Conservation (phyloP, 805 yeast species). For the Candida wancherniae region DNA sequence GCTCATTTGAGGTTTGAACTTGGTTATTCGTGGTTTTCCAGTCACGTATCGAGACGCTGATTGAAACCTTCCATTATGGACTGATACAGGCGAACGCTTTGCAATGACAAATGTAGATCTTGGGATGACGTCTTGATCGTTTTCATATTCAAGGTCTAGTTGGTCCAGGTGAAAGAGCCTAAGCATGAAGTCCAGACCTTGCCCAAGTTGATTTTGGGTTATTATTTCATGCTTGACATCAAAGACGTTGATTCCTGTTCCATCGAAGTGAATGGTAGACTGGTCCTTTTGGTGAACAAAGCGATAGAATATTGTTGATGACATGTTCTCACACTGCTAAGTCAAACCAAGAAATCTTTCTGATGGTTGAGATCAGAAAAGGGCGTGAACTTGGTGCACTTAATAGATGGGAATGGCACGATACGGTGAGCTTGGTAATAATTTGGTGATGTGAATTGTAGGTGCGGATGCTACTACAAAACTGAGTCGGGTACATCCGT, state of each 20-base stretch:
- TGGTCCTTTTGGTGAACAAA: conserved; percentile 80
- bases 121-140: conserved; percentile 88
- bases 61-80: conserved; percentile 28
- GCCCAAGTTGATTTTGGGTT: conserved; percentile 70
- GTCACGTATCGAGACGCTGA: conserved; percentile 62
- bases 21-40: conserved; percentile 56
- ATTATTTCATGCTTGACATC: conserved; percentile 91
- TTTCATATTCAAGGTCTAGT: conserved; percentile 67
- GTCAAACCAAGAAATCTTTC: too few relatives aligned
- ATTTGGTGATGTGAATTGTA: too few relatives aligned
- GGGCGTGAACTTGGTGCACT: too few relatives aligned
- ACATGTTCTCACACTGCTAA: conserved; percentile 60
- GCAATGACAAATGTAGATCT: conserved; percentile 82
- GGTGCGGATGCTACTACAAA: too few relatives aligned
- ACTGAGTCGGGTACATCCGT: too few relatives aligned
- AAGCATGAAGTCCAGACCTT: conserved; percentile 80
- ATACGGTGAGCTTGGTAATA: too few relatives aligned
- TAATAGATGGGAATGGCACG: too few relatives aligned
- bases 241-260: conserved; percentile 93
- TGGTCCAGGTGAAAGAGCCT: conserved; percentile 54
- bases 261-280: conserved; percentile 82
- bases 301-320: conserved; percentile 81
- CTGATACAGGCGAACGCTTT: conserved; percentile 58
- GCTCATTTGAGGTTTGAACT: conserved; percentile 36
- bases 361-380: too few relatives aligned